Base-by-base conservation (phyloP, 2,329 filamentous ascomycete genomes). In the Fusarium sp. region DNA sequence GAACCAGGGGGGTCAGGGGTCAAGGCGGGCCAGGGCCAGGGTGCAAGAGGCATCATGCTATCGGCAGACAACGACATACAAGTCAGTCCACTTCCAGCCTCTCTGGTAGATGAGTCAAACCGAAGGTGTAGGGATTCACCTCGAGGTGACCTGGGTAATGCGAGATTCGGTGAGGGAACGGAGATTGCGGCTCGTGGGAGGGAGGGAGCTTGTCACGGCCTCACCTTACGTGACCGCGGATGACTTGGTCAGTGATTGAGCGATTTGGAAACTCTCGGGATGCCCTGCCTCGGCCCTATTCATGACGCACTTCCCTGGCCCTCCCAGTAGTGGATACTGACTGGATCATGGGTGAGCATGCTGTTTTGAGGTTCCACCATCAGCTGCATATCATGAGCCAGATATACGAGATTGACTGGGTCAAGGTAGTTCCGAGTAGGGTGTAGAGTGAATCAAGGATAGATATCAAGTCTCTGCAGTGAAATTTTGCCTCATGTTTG, bases 1-100 rank as follows among this genome's bases (percentile, higher is more conserved):
- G 55, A 71, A 48, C 60, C 55, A 68, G 72, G 66, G 67, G 54
- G 37, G 10, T 34, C n/a, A 65, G 66, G 64, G 68, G 53, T 58
- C 27, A 41, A 43, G 48, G 44, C 36, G 55, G 61, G 56, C 40
- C 48, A 59, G 51, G 53, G 48, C 30, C 27, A 40, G 31, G 60
- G 44, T n/a, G 47, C 48, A 34, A 58, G 63, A 59, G 18, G 64
- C 48, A 62, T 71, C 60, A 71, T 67, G 34, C 36, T 55, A 39
- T 53, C 34, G 50, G 52, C 44, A 23, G 44, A 53, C 55, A 59
- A 58, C 31, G n/a, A 55, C 40, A 39, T 30, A 54, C 18, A 27
- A 7, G 47, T 65, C 48, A 37, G 23, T 48, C n/a, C 51, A 55
- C 41, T 43, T 46, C 9, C 23, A 23, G 10, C 23, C 53, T 15